Evolutionary conservation across 2,329 filamentous ascomycete genomes (phyloP).

Genomic region (Xylaria sp.): DNA sequence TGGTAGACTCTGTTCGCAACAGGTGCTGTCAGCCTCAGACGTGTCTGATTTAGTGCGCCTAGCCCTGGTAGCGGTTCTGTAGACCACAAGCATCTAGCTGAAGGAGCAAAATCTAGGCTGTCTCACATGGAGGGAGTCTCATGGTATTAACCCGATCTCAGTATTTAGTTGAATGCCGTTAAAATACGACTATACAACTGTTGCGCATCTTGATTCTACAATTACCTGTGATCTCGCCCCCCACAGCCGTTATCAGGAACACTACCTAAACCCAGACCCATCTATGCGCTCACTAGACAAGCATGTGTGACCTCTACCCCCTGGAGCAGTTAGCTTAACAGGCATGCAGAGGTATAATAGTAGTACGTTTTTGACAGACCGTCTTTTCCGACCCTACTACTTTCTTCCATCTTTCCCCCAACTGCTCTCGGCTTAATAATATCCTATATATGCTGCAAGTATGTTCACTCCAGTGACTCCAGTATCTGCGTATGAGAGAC

Average conservation of each 20-base stretch:
- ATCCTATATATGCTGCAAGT: background rate
- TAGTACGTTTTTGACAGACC: background rate
- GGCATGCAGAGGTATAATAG: slow-evolving; percentile 5
- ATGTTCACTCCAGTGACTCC: background rate
- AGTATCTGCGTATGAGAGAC: background rate
- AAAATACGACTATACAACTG: background rate
- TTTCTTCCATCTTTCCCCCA: background rate
- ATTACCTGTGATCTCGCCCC: background rate
- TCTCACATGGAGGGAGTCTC: slow-evolving; percentile 2
- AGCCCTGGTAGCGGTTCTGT: background rate
- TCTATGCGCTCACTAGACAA: background rate
- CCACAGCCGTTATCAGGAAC: slow-evolving; percentile 1
- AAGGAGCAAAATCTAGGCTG: background rate
- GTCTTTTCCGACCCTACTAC: background rate
- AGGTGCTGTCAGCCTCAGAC: background rate
- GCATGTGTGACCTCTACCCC: background rate
- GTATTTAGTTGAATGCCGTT: slow-evolving; percentile 1
- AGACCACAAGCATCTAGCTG: background rate
- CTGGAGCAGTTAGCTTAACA: slow-evolving; percentile 7
- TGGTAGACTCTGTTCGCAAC: slow-evolving; percentile 1
- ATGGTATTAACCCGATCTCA: background rate
- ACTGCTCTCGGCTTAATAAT: background rate
- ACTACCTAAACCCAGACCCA: background rate
- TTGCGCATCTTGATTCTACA: background rate
- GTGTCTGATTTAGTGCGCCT: background rate